phyloP scores from a whole-genome alignment of 306 rosid species.

The Benincasa hispida region DNA sequence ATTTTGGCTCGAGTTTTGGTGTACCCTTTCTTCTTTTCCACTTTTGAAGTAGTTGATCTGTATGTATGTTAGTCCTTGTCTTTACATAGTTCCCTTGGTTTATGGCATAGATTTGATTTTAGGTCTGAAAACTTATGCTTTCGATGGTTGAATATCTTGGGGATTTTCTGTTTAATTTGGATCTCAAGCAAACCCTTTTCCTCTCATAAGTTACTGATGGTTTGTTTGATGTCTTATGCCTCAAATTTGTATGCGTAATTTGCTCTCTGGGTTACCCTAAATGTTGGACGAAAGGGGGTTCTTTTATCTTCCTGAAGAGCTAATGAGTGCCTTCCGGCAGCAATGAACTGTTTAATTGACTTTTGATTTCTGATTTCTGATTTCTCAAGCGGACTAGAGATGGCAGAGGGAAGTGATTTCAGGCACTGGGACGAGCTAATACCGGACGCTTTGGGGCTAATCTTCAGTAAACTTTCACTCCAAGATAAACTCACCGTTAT shows the following conservation, averaged over 20 bases:
- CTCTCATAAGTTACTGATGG: not conserved
- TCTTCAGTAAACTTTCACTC: conserved; percentile 65
- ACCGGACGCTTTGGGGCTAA: conserved; percentile 82
- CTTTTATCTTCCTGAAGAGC: not conserved
- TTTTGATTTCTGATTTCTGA: not conserved
- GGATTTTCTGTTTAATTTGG: not conserved
- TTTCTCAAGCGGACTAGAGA: conserved; percentile 21
- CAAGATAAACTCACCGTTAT: conserved; percentile 65
- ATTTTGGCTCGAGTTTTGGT: not conserved
- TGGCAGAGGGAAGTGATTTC: conserved; percentile 50
- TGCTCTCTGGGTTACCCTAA: not conserved
- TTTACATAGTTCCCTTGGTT: not conserved
- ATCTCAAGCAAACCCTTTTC: not conserved
- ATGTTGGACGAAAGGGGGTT: not conserved
- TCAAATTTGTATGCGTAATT: not conserved
- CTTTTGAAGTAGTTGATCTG: not conserved
- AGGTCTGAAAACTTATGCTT: not conserved
- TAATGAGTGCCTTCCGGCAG: not conserved
- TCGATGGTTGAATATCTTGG: not conserved
- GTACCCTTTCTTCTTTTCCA: not conserved
- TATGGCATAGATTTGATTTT: not conserved
- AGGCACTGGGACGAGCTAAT: conserved; percentile 85
- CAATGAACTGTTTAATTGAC: not conserved
- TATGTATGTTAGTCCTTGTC: not conserved
- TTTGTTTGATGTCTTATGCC: not conserved